Percentiles rank a stretch among this genome's conserved stretches.
phyloP scores from a whole-genome alignment of 176 grass and related monocot genomes.

The Rhipidocladum racemiflorum region DNA sequence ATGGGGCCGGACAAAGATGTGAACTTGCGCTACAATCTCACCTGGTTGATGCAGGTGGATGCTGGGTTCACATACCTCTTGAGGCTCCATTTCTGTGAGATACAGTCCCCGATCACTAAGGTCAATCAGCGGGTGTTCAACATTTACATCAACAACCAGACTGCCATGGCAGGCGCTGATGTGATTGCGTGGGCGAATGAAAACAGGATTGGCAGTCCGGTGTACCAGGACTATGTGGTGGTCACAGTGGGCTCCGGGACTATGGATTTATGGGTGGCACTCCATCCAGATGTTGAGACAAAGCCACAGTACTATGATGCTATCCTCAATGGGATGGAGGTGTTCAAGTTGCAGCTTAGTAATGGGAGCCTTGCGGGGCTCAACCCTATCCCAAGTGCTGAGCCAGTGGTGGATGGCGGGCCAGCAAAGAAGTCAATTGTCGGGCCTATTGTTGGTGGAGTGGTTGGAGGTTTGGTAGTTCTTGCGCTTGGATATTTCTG shows the following conservation, averaged over 20 bases:
- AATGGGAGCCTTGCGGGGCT: constrained; percentile 77
- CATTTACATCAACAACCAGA: constrained; percentile 78
- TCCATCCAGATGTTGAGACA: constrained; percentile 38
- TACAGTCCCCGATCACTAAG: constrained; percentile 53
- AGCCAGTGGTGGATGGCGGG: neutral
- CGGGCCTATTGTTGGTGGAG: constrained; percentile 56
- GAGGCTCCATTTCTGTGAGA: constrained; percentile 92
- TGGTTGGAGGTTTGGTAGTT: constrained; percentile 46
- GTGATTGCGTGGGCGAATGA: constrained; percentile 39
- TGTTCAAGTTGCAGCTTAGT: constrained; percentile 69
- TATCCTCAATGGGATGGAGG: constrained; percentile 88
- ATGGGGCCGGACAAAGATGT: constrained; percentile 59
- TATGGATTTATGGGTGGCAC: constrained; percentile 63
- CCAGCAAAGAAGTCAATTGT: constrained; percentile 8
- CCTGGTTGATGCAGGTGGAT: constrained; percentile 74
- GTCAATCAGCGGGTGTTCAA: constrained; percentile 68
- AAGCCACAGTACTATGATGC: constrained; percentile 58
- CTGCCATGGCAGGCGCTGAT: constrained; percentile 44
- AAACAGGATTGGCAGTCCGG: constrained; percentile 42
- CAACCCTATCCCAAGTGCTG: constrained; percentile 46
- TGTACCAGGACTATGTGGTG: constrained; percentile 62
- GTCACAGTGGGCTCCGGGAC: constrained; percentile 37
- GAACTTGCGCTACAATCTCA: constrained; percentile 71
- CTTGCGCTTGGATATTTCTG: constrained; percentile 57
- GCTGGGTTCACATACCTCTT: constrained; percentile 74